A percentile compares a stretch with the other conserved stretches of the same genome.
These are phyloP conservation scores for Carpinus viminea DNA, from an alignment of 306 rosid species.

Conservation along the genomic window DNA sequence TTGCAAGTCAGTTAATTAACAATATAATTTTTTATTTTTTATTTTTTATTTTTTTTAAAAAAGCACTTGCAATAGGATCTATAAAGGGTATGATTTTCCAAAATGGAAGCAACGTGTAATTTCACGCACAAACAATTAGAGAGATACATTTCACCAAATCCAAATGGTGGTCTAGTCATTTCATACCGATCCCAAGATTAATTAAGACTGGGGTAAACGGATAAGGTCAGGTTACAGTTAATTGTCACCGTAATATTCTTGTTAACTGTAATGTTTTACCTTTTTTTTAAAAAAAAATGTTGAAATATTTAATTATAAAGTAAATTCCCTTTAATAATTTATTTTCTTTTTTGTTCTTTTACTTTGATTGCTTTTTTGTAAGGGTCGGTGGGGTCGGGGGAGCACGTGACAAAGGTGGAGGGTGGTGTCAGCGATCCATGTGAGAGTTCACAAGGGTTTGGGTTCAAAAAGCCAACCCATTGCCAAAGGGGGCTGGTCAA, in stretches of 20 bases:
- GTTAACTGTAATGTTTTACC: neutral
- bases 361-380: neutral
- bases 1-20: no score
- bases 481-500: conserved; percentile 30
- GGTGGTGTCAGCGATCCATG: conserved; percentile 82
- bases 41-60: no score
- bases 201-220: conserved; percentile 40
- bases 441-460: conserved; percentile 51
- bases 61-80: no score
- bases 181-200: conserved; percentile 58
- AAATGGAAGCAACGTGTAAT: no score
- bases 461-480: conserved; percentile 34
- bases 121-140: no score
- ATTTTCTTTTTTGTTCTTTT: neutral
- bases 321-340: neutral
- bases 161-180: conserved; percentile 25
- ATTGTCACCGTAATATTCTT: conserved; percentile 32
- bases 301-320: neutral
- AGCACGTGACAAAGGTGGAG: conserved; percentile 77
- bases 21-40: no score
- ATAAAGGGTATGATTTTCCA: no score
- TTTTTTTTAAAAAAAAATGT: neutral
- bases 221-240: conserved; percentile 40
- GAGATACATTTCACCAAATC: no score
- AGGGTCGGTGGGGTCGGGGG: conserved; percentile 40